Evolutionary conservation across 116 monocot genomes (phyloP).

Genomic region (Dioscorea cayenensis): DNA sequence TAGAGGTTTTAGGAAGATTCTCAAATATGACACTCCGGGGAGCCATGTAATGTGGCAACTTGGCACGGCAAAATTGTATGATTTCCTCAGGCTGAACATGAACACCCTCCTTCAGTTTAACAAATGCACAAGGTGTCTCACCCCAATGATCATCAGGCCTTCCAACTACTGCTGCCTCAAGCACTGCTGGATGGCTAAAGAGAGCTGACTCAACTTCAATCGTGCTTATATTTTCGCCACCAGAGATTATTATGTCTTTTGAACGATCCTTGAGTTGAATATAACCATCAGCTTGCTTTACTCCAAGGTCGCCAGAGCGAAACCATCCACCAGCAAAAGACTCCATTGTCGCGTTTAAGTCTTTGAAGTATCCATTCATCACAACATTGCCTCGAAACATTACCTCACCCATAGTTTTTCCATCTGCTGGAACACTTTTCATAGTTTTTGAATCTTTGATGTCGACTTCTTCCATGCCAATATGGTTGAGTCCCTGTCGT

Average conservation of each 20-base stretch:
- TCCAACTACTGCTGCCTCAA: slow-evolving; percentile 72
- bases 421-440: slow-evolving; percentile 68
- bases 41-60: slow-evolving; percentile 64
- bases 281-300: slow-evolving; percentile 61
- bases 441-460: slow-evolving; percentile 67
- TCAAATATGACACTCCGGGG: slow-evolving; percentile 51
- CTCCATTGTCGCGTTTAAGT: slow-evolving; percentile 39
- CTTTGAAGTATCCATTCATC: slow-evolving; percentile 82
- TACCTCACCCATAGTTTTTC: slow-evolving; percentile 60
- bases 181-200: slow-evolving; percentile 53
- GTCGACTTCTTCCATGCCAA: slow-evolving; percentile 56
- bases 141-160: slow-evolving; percentile 69
- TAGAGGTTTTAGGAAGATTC: slow-evolving; percentile 70
- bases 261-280: slow-evolving; percentile 70
- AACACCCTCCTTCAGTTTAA: slow-evolving; percentile 57
- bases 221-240: slow-evolving; percentile 85
- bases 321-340: slow-evolving; percentile 68
- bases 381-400: slow-evolving; percentile 84
- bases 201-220: slow-evolving; percentile 75
- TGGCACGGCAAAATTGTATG: slow-evolving; percentile 41
- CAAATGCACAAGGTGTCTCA: slow-evolving; percentile 78
- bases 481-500: slow-evolving; percentile 56
- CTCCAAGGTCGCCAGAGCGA: slow-evolving; percentile 60
- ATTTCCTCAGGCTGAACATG: slow-evolving; percentile 39
- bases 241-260: slow-evolving; percentile 81